Conservation (phyloP, 139 green algal species). For the Chlorella sorokiniana region DNA sequence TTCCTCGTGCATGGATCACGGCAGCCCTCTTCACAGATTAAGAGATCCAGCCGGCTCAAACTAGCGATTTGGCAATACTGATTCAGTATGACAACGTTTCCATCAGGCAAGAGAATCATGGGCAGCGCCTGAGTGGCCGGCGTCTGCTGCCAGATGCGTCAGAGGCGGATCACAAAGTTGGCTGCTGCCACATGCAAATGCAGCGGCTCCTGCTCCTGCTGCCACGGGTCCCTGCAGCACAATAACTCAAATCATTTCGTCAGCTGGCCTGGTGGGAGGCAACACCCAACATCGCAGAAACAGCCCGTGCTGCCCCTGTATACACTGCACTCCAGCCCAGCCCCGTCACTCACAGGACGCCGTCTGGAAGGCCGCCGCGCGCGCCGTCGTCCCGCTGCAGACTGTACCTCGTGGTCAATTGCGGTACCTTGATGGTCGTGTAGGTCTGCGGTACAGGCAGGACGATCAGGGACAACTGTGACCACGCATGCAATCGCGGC, state of each 20-base stretch:
- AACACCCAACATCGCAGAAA: no score
- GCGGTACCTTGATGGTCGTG: constrained; percentile 3
- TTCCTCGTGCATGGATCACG: no score
- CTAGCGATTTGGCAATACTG: no score
- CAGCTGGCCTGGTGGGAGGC: no score
- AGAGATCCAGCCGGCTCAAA: no score
- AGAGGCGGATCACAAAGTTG: constrained; percentile 11
- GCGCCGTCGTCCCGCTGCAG: constrained; percentile 2
- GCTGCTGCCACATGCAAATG: constrained; percentile 6
- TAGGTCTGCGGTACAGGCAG: not conserved
- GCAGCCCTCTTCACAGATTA: no score
- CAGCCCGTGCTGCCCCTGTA: no score
- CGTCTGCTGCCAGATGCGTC: not conserved
- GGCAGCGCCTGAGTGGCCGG: not conserved
- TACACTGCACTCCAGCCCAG: no score
- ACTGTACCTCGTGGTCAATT: constrained; percentile 10
- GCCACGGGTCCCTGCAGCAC: constrained; percentile 7
- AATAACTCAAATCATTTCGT: no score
- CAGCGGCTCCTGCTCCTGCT: constrained; percentile 7
- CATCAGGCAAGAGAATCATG: not conserved
- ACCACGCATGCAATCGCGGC: not conserved
- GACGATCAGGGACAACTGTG: not conserved
- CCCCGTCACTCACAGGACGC: not conserved
- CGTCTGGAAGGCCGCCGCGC: not conserved
- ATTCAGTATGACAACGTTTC: not conserved